Evolutionary conservation across 106 monocot genomes (phyloP), one percentile per base, ranked within the genome.

Genomic region (Amphibolis antarctica): DNA sequence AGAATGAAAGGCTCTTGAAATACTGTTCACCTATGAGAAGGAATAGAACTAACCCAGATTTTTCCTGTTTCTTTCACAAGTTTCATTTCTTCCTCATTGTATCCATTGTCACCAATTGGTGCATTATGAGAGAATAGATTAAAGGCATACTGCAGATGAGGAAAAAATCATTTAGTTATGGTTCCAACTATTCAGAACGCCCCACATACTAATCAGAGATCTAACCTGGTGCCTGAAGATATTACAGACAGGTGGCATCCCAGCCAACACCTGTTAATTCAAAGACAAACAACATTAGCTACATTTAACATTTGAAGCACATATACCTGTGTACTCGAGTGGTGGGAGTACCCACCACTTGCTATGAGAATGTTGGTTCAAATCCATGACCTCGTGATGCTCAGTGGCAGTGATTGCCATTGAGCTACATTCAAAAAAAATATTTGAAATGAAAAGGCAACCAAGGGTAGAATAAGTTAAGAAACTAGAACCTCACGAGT

Each of bases 71-170:
- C 98, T 42, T 91, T 98, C 65, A 98, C 90, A 42, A 98, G 45
- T 67, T 98, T 98, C 91, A 98, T 98, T 64, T 98, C 98, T 66
- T 98, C 98, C 69, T 98, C 98, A 53, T 98, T 98, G 25, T 98
- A 98, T n/a, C 98, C 98, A 79, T 98, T 98, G 45, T 84, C 63
- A 36, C 73, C 77, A 76, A 98, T 69, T 57, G 84, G 82, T 18
- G 98, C 84, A 74, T 98, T 98, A 62, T 98, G 98, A 52, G 98
- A 98, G 76, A 98, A 98, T 17, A 98, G 68, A 77, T 98, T 98
- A 71, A 98, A 98, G 44, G 98, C 98, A 71, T 98, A 98, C 98
- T 98, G 80, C 76, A 84, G 17, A 11, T 7, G 25, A 55, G 30
- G 23, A 28, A 11, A 73, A 66, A 30, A 31, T 22, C 53, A 30